Percentiles rank a stretch among this genome's conserved stretches.
phyloP scores from a whole-genome alignment of 306 rosid genomes.

The Cicer arietinum region DNA sequence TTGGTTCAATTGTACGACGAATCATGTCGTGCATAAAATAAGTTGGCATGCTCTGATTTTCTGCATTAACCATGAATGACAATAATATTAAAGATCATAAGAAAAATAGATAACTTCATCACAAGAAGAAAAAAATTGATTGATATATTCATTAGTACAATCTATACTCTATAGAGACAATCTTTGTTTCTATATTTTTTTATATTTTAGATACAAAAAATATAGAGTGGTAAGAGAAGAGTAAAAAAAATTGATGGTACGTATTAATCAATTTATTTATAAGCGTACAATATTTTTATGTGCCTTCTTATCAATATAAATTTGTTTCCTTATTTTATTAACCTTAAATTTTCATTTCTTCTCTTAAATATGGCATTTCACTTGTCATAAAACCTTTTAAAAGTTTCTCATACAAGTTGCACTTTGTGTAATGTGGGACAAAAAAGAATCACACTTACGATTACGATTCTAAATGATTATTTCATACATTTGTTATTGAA shows the following conservation, averaged over 20 bases:
- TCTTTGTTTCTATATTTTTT: not conserved
- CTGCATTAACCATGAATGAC: no score
- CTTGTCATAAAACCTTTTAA: slow-evolving; percentile 1
- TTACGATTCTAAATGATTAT: not conserved
- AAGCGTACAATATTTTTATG: no score
- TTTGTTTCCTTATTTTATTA: not conserved
- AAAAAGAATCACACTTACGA: no score
- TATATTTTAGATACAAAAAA: not conserved
- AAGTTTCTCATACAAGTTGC: no score
- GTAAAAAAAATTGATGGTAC: slow-evolving; percentile 2
- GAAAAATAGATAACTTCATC: not conserved
- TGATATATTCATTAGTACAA: not conserved
- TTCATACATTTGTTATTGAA: no score
- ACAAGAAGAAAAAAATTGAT: no score
- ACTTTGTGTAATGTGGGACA: no score
- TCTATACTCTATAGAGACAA: not conserved
- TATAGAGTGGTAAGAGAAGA: not conserved
- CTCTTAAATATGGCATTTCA: slow-evolving; percentile 9
- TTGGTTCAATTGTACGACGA: not conserved
- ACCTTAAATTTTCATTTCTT: not conserved
- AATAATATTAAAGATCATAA: not conserved
- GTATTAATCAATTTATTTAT: not conserved
- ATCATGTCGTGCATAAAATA: not conserved
- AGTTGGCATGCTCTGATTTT: not conserved
- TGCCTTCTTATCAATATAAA: not conserved